A percentile compares a stretch with the other conserved stretches of the same genome.
Evolutionary conservation across 2,329 filamentous ascomycete genomes (phyloP).

Genomic region (Alternaria sp.): DNA sequence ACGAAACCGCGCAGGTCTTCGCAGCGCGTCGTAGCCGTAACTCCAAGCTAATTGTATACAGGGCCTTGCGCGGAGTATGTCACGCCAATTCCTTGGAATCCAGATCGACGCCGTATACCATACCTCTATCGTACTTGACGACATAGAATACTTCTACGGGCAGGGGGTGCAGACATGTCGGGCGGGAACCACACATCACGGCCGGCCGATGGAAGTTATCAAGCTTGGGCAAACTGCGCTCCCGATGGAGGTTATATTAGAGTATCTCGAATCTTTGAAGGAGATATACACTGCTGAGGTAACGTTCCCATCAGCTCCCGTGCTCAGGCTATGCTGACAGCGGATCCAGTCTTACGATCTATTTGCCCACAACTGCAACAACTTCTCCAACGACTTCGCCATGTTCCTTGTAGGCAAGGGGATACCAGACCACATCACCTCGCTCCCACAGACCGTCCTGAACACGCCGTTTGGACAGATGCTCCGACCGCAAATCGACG

Average conservation of each 20-base stretch:
- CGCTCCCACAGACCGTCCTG: slow-evolving; percentile 84
- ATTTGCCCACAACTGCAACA: slow-evolving; percentile 94
- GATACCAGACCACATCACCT: slow-evolving; percentile 86
- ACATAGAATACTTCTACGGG: slow-evolving; percentile 91
- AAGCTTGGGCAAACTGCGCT: slow-evolving; percentile 79
- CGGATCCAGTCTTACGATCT: slow-evolving; percentile 18
- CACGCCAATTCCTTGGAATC: slow-evolving; percentile 66
- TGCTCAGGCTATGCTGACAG: slow-evolving; percentile 32
- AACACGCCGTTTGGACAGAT: slow-evolving; percentile 88
- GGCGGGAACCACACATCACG: slow-evolving; percentile 87
- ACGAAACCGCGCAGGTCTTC: neutral
- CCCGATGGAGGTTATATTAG: slow-evolving; percentile 80
- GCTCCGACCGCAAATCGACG: slow-evolving; percentile 78
- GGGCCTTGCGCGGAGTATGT: slow-evolving; percentile 66
- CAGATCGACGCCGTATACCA: slow-evolving; percentile 95
- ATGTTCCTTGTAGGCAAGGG: slow-evolving; percentile 89
- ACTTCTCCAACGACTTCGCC: slow-evolving; percentile 91
- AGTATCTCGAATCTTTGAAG: slow-evolving; percentile 86
- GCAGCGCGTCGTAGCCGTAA: neutral
- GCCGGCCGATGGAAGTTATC: slow-evolving; percentile 78
- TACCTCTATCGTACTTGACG: slow-evolving; percentile 84
- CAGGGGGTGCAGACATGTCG: slow-evolving; percentile 82
- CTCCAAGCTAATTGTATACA: slow-evolving; percentile 34
- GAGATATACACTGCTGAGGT: slow-evolving; percentile 83
- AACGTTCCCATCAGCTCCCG: slow-evolving; percentile 11